Evolutionary conservation across 177 flowering plant genomes (phyloP), one percentile per base, ranked within the genome.

Genomic region (Vitis hybrid): DNA sequence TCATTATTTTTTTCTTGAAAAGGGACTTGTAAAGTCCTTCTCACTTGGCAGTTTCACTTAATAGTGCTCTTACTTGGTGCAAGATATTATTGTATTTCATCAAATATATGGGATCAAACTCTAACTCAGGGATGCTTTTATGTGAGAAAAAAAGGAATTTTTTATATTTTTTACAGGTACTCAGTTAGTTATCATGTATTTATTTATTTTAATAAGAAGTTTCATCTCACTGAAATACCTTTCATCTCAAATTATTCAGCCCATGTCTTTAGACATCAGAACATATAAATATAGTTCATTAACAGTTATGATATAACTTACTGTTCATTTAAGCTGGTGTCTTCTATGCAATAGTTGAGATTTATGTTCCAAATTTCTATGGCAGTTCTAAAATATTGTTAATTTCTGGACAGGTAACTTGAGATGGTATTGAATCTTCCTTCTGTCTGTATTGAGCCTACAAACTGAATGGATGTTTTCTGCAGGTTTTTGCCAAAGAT

Each of bases 401-500:
- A 56, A 19, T 56, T 54, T 54, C n/a, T 54, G 15, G 56, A 14
- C 56, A 54, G 2, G 23, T 21, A 21, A 21, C 5, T 4, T 13
- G 10, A 5, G 14, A 12, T 54, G 56, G 40, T 34, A 2, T 34
- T 34, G 12, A 13, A 40, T 4, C 21, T 50, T 3, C 52, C 34
- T 30, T 48, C n/a, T 23, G 13, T 11, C 21, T 62, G 7, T 7
- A 15, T 3, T 51, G 7, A 40, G 15, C 19, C 56, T 45, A 54
- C 63, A 55, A 8, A 21, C 10, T 3, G 4, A 23, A 30, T 52
- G 34, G 26, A 51, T 60, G 5, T 72, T 48, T 67, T 48, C 15
- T 61, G 64, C 70, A 91, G 94, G 93, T 89, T 72, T 88, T 92
- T 71, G 65, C 79, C 77, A 82, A 72, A 58, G 80, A 84, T 48